Evolutionary conservation across 495 filamentous ascomycete species (phyloP).

Genomic region (Delitschia confertaspora): DNA sequence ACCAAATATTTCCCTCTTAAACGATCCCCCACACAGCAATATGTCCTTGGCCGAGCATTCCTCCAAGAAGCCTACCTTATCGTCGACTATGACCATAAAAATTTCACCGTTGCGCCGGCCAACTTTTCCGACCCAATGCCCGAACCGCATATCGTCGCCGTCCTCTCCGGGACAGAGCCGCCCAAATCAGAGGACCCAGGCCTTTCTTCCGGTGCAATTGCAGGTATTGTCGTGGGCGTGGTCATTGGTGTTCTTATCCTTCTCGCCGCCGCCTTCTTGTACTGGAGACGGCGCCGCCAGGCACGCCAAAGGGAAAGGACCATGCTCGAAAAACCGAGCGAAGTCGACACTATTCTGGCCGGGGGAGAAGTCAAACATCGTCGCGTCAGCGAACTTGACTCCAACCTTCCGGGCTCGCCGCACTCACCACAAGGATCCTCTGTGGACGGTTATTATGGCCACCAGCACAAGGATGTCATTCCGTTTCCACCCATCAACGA

Average conservation of each 20-base stretch:
- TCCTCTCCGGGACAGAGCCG: constrained; percentile 2
- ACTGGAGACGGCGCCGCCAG: constrained; percentile 8
- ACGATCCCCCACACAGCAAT: constrained; percentile 23
- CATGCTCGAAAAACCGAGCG: neutral
- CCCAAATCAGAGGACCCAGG: constrained; percentile 5
- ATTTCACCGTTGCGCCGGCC: constrained; percentile 28
- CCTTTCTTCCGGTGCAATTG: constrained; percentile 15
- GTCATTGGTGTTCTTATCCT: constrained; percentile 6
- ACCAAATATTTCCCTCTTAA: constrained; percentile 29
- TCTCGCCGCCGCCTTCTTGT: constrained; percentile 11
- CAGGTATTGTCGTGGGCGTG: constrained; percentile 28
- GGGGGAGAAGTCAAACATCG: constrained; percentile 18
- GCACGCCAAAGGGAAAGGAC: neutral
- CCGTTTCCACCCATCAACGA: constrained; percentile 23
- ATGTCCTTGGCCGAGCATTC: constrained; percentile 32
- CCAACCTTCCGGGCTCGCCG: constrained; percentile 10
- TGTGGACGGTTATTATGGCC: constrained; percentile 12
- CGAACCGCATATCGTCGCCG: constrained; percentile 11
- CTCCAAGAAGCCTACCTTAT: constrained; percentile 36
- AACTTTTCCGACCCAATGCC: constrained; percentile 14
- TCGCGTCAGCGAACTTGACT: constrained; percentile 22
- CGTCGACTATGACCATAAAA: constrained; percentile 30
- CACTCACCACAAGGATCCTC: neutral
- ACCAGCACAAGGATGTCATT: constrained; percentile 11
- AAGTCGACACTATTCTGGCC: constrained; percentile 15